phyloP scores from a whole-genome alignment of 768 basidiomycete species.

The Amanita fuliginea region DNA sequence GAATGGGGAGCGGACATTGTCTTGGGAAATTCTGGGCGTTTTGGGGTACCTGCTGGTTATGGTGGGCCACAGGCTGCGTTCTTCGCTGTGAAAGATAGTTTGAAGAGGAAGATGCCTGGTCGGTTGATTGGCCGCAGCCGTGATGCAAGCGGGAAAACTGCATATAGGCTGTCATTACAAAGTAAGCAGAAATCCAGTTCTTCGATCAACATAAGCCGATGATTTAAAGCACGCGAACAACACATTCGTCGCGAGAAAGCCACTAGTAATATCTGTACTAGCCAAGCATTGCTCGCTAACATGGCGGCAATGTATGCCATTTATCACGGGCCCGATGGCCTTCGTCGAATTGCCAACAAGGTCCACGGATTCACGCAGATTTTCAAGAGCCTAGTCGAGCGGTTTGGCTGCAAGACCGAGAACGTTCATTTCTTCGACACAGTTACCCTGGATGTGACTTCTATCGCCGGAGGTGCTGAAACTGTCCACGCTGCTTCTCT shows the following conservation, averaged over 20 bases:
- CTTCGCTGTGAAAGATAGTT: constrained; percentile 84
- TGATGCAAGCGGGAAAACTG: constrained; percentile 74
- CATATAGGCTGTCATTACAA: constrained; percentile 89
- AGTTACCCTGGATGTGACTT: constrained; percentile 64
- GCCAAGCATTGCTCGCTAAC: constrained; percentile 94
- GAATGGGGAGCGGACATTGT: constrained; percentile 99
- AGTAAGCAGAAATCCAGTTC: constrained; percentile 40
- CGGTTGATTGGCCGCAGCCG: constrained; percentile 86
- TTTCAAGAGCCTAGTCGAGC: constrained; percentile 54
- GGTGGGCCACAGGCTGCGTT: constrained; percentile 97
- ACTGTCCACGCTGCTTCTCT: constrained; percentile 61
- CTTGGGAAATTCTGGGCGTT: constrained; percentile 89
- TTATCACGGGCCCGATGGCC: constrained; percentile 87
- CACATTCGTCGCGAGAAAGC: constrained; percentile 98
- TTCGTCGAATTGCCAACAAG: constrained; percentile 76
- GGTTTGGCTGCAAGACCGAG: constrained; percentile 61
- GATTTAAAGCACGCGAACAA: constrained; percentile 72
- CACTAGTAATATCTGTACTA: constrained; percentile 97
- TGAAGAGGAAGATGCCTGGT: constrained; percentile 99
- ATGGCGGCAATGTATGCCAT: constrained; percentile 99
- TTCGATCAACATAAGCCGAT: not conserved
- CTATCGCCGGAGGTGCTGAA: constrained; percentile 40
- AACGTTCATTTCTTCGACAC: constrained; percentile 90
- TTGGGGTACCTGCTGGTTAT: constrained; percentile 95
- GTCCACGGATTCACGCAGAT: constrained; percentile 84